Evolutionary conservation across 768 basidiomycete genomes (phyloP).

Genomic region (Asterophora parasitica): DNA sequence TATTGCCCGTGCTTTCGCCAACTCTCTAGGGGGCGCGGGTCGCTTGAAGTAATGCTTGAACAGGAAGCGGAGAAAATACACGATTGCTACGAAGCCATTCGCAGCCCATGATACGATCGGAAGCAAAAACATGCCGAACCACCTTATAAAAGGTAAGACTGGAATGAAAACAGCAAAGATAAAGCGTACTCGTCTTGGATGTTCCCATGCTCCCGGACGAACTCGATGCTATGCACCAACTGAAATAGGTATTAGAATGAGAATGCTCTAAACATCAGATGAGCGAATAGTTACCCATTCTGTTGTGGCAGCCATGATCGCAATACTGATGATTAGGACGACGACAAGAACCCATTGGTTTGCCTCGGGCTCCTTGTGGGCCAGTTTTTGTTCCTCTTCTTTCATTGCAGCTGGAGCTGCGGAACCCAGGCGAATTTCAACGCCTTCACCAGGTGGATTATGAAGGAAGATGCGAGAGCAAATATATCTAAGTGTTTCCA

Average conservation of each 20-base stretch:
- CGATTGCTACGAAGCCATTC: conserved; percentile 57
- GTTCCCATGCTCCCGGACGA: conserved; percentile 35
- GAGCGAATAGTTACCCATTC: conserved; percentile 46
- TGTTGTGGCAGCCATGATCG: conserved; percentile 62
- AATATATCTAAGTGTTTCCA: conserved; percentile 43
- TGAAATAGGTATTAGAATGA: conserved; percentile 55
- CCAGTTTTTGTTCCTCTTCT: conserved; percentile 32
- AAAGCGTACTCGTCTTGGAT: conserved; percentile 48
- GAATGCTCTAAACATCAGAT: conserved; percentile 29
- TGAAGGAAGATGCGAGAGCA: conserved; percentile 65
- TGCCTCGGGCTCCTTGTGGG: conserved; percentile 44
- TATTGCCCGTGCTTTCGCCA: conserved; percentile 67
- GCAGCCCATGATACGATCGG: conserved; percentile 72
- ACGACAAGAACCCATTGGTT: conserved; percentile 60
- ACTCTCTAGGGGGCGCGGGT: conserved; percentile 43
- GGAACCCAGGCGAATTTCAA: conserved; percentile 35
- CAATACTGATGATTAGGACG: conserved; percentile 49
- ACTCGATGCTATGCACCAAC: conserved; percentile 56
- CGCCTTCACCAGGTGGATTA: conserved; percentile 61
- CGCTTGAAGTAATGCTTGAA: conserved; percentile 36
- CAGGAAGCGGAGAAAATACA: conserved; percentile 48
- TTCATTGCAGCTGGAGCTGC: conserved; percentile 42
- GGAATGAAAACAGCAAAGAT: not conserved
- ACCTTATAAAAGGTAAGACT: conserved; percentile 32
- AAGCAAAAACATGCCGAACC: conserved; percentile 70